Conservation (phyloP, 148 eudicot species). For the Chenopodium berlandieri region DNA sequence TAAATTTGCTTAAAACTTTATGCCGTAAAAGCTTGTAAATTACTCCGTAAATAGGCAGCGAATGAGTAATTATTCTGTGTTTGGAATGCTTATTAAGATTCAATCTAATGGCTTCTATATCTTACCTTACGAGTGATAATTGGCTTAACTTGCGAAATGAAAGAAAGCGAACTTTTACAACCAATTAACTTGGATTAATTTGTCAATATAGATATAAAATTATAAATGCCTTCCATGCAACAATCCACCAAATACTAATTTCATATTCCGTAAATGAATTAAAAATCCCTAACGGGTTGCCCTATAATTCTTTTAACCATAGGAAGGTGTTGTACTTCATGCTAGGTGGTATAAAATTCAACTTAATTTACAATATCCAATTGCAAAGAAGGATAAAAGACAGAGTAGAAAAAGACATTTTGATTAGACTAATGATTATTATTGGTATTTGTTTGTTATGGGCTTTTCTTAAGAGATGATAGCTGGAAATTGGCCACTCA, state of each 20-base stretch:
- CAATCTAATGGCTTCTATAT: neutral
- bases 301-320: neutral
- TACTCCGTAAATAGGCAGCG: too few species aligned
- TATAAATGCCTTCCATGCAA: conserved; percentile 1
- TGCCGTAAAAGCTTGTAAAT: too few species aligned
- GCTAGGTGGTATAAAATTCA: neutral
- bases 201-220: neutral
- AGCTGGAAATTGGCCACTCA: conserved; percentile 21
- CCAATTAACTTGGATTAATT: neutral
- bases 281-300: neutral
- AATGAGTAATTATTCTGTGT: too few species aligned
- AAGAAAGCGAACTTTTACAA: neutral
- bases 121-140: neutral
- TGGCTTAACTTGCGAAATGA: neutral
- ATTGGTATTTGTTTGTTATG: neutral
- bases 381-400: neutral
- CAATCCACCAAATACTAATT: neutral
- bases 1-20: too few species aligned
- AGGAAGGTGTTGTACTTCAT: neutral
- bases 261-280: neutral
- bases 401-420: conserved; percentile 5
- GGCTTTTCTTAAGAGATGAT: neutral
- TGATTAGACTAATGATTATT: conserved; percentile 1
- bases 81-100: neutral
- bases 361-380: neutral